A percentile compares a stretch with the other conserved stretches of the same genome.
These are phyloP conservation scores for Vigna hirtella DNA, from an alignment of 306 rosid species.

Conservation along the genomic window DNA sequence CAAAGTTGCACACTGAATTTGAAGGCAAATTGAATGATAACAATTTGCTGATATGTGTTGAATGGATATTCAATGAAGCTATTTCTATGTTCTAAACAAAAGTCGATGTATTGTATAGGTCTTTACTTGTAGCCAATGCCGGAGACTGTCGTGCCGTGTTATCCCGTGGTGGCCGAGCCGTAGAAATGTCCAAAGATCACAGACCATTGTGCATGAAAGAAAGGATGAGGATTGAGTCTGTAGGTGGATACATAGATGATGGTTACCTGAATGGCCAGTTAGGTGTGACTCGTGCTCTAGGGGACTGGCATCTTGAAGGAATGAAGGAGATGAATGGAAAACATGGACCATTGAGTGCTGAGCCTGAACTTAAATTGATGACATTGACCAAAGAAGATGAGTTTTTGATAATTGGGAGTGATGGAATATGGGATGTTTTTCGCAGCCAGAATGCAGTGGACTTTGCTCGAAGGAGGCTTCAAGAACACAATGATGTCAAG, in stretches of 20 bases:
- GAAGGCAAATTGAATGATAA: not conserved
- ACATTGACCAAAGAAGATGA: constrained; percentile 84
- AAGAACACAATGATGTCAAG: constrained; percentile 85
- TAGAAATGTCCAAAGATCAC: constrained; percentile 90
- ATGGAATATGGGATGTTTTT: constrained; percentile 93
- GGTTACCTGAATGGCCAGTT: constrained; percentile 81
- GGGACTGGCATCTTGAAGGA: constrained; percentile 97
- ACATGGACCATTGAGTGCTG: constrained; percentile 87
- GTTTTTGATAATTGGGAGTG: constrained; percentile 88
- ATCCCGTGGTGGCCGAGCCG: constrained; percentile 71
- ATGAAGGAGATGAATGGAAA: constrained; percentile 73
- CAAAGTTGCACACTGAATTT: not conserved
- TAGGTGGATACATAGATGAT: constrained; percentile 79
- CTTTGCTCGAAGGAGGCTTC: constrained; percentile 80
- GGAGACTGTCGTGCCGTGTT: constrained; percentile 95
- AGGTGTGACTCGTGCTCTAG: constrained; percentile 89
- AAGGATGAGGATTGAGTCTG: constrained; percentile 70
- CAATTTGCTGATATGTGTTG: not conserved
- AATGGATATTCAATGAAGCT: not conserved
- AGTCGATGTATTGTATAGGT: constrained; percentile 55
- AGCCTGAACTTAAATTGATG: constrained; percentile 79
- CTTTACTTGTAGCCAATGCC: constrained; percentile 94
- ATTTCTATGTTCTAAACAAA: not conserved
- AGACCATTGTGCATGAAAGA: constrained; percentile 76
- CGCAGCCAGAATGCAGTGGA: constrained; percentile 83